phyloP scores from a whole-genome alignment of 2,329 filamentous ascomycete species.

The Nemania abortiva region DNA sequence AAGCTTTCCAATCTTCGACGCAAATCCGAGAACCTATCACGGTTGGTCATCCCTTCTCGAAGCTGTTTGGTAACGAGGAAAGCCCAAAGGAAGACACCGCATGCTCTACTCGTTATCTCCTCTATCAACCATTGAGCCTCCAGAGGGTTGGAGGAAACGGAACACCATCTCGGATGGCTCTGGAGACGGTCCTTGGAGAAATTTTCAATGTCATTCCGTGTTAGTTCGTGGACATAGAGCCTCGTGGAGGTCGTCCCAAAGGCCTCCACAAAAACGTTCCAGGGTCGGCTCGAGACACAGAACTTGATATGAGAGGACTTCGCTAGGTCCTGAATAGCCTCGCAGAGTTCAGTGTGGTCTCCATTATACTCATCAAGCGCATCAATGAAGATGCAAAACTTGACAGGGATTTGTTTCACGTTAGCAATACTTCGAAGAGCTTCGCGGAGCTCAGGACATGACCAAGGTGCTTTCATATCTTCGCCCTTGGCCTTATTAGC shows the following conservation, averaged over 20 bases:
- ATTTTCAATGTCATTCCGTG: constrained; percentile 13
- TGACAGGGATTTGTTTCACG: not conserved
- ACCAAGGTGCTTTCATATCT: not conserved
- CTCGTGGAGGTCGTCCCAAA: not conserved
- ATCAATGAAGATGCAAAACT: constrained; percentile 21
- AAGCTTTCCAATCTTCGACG: constrained; percentile 32
- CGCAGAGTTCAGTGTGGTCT: not conserved
- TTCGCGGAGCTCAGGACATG: not conserved
- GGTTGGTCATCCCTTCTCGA: constrained; percentile 42
- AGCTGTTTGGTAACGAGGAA: constrained; percentile 46
- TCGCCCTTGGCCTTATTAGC: not conserved
- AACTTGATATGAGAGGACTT: constrained; percentile 7
- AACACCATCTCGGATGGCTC: not conserved
- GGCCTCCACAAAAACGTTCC: constrained; percentile 8
- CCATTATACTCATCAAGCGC: constrained; percentile 24
- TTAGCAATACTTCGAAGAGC: not conserved
- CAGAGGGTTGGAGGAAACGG: not conserved
- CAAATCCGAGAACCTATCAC: constrained; percentile 36
- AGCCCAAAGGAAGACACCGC: constrained; percentile 45
- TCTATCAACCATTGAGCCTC: not conserved
- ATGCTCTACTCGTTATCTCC: not conserved
- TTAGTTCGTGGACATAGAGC: constrained; percentile 16
- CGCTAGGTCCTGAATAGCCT: not conserved
- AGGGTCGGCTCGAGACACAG: constrained; percentile 15
- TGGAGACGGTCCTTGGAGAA: not conserved